Evolutionary conservation across 371 early-diverging fungal genomes (phyloP).

Genomic region (Mucor mucedo): DNA sequence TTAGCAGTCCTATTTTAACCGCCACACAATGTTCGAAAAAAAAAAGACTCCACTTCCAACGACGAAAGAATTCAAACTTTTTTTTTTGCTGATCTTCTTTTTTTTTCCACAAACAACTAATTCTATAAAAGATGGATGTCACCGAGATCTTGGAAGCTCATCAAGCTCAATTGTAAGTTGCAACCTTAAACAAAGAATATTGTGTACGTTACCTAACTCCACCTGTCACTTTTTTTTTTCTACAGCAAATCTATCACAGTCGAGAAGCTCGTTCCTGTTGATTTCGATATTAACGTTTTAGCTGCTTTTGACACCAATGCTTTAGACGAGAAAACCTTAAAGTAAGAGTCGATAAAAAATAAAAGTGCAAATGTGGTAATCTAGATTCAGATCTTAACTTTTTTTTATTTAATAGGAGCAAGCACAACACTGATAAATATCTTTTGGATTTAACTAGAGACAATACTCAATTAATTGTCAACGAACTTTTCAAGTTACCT

Average conservation of each 20-base stretch:
- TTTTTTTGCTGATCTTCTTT: background rate
- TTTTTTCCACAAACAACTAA: background rate
- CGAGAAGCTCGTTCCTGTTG: slow-evolving; percentile 81
- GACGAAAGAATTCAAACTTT: background rate
- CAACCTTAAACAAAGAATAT: background rate
- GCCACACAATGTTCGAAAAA: background rate
- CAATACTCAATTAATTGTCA: slow-evolving; percentile 86
- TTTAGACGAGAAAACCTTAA: slow-evolving; percentile 67
- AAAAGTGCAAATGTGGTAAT: background rate
- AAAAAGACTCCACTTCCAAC: background rate
- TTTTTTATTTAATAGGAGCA: slow-evolving; percentile 13
- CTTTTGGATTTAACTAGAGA: slow-evolving; percentile 80
- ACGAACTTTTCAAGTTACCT: slow-evolving; percentile 86
- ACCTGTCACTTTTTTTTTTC: slow-evolving; percentile 6
- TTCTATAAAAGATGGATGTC: slow-evolving; percentile 34
- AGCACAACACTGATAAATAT: slow-evolving; percentile 54
- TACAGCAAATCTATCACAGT: slow-evolving; percentile 66
- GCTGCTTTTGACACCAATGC: slow-evolving; percentile 83
- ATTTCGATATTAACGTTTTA: slow-evolving; percentile 85
- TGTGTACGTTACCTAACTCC: background rate
- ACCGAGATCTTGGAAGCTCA: slow-evolving; percentile 71
- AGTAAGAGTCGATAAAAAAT: slow-evolving; percentile 34
- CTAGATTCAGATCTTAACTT: background rate
- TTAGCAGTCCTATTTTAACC: background rate
- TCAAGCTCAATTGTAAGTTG: slow-evolving; percentile 60